Percentiles rank a stretch among this genome's conserved stretches.
phyloP scores from a whole-genome alignment of 2,329 filamentous ascomycete species.

The Emergomyces pasteurianus region DNA sequence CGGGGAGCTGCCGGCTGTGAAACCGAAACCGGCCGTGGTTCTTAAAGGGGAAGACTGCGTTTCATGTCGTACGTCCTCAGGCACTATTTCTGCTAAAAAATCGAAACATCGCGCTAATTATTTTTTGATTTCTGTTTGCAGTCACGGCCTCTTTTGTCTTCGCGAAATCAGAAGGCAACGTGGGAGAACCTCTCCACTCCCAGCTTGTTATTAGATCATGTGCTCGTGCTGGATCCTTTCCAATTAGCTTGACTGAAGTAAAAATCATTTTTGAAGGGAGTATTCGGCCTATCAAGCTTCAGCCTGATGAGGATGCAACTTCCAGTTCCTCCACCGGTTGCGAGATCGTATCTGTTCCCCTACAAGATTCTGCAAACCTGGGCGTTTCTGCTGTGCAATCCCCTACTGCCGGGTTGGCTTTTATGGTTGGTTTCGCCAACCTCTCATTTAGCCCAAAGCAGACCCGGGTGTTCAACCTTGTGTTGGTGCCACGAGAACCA shows the following conservation, averaged over 20 bases:
- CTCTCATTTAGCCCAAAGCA: conserved; percentile 56
- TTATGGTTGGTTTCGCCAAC: conserved; percentile 47
- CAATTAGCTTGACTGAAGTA: conserved; percentile 38
- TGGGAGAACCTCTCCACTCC: conserved; percentile 46
- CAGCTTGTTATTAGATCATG: conserved; percentile 43
- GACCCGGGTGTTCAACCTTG: conserved; percentile 58
- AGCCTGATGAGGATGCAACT: conserved; percentile 20
- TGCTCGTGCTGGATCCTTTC: conserved; percentile 33
- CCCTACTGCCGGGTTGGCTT: conserved; percentile 22
- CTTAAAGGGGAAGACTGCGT: conserved; percentile 37
- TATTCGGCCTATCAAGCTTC: conserved; percentile 32
- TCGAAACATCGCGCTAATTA: conserved; percentile 10
- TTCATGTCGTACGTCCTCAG: conserved; percentile 32
- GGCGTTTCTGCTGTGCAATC: conserved; percentile 21
- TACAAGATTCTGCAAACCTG: conserved; percentile 11
- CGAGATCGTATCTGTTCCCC: conserved; percentile 21
- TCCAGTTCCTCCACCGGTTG: conserved; percentile 14
- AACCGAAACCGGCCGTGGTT: conserved; percentile 34
- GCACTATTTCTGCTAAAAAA: background rate
- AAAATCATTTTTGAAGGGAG: conserved; percentile 43
- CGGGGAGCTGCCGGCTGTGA: conserved; percentile 24
- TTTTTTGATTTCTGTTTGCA: conserved; percentile 13
- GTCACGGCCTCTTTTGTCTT: conserved; percentile 44
- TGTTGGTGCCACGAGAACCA: conserved; percentile 64
- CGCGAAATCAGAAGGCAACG: conserved; percentile 42